Evolutionary conservation across 2,329 filamentous ascomycete species (phyloP), one percentile per base, ranked within the genome.

Genomic region (Byssoonygena ceratinophila): DNA sequence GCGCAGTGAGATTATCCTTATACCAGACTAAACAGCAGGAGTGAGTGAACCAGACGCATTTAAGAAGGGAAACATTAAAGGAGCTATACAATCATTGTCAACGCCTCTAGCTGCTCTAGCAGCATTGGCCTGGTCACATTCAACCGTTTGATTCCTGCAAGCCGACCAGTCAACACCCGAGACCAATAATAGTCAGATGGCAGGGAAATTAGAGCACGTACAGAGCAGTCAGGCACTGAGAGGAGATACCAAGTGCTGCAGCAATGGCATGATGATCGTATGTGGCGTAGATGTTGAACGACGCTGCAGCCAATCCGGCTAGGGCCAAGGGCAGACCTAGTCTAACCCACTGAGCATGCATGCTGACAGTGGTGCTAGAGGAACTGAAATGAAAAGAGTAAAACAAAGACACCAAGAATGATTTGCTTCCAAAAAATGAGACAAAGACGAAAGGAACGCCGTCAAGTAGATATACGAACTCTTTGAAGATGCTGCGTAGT

Each of bases 211-310:
- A 6, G 46, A 14, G 46, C 18, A 32, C 54, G 16, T 59, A 59
- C 57, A 59, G 27, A 20, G 57, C 55, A 4, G 48, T 27, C 25
- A 59, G 40, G 47, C 57, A 59, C 29, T 51, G 41, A 7, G 46
- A 49, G 3, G 57, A 55, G 9, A 59, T 23, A 6, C 55, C 57
- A 27, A 59, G 47, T 3, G 55, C 39, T 12, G 46, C 36, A 18
- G 44, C 46, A 36, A 56, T 53, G 25, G 50, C 52, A 27, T 45
- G 37, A 46, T 50, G 53, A 29, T 57, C 55, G 41, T 59, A 55
- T n/a, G 46, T 34, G 39, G 53, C 55, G 23, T 57, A 59, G 31
- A 55, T 53, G 36, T 56, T 59, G 49, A 59, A 59, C 12, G 45
- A 51, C 20, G 57, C 53, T 2, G 46, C 8, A 11, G 52, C 34